Percentiles rank a stretch among this genome's conserved stretches.
Conservation (phyloP, 108 stramenopile species). For the Nannochloropsis salina region DNA sequence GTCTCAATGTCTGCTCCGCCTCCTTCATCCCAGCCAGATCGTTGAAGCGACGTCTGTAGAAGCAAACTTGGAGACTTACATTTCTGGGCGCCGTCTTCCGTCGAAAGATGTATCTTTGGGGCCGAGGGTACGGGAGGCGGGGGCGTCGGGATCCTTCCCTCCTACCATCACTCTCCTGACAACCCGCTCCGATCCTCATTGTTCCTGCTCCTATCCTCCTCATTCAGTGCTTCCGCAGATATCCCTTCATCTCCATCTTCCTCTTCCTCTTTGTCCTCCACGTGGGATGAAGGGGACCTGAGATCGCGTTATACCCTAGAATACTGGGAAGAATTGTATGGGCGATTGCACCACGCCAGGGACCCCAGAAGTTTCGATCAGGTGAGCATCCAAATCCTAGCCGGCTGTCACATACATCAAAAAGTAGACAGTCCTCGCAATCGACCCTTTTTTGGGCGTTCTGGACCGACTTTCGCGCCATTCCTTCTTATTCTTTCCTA, state of each 20-base stretch:
- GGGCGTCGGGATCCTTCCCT: background rate
- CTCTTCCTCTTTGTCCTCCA: background rate
- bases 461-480: too few relatives aligned
- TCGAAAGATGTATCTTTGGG: background rate
- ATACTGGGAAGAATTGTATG: background rate
- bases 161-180: too few relatives aligned
- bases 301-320: background rate
- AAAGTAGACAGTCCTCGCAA: too few relatives aligned
- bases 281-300: background rate
- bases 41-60: too few relatives aligned
- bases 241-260: background rate
- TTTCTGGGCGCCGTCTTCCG: background rate
- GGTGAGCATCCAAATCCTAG: too few relatives aligned
- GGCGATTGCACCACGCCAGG: background rate
- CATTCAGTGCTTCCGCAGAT: background rate
- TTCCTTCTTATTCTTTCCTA: too few relatives aligned
- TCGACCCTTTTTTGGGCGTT: too few relatives aligned
- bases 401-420: too few relatives aligned
- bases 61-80: too few relatives aligned
- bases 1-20: too few relatives aligned
- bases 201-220: background rate
- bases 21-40: too few relatives aligned
- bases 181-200: too few relatives aligned
- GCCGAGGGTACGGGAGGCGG: background rate
- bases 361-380: background rate